phyloP scores from a whole-genome alignment of 345 rosid species.

The Eucalyptus cladocalyx region DNA sequence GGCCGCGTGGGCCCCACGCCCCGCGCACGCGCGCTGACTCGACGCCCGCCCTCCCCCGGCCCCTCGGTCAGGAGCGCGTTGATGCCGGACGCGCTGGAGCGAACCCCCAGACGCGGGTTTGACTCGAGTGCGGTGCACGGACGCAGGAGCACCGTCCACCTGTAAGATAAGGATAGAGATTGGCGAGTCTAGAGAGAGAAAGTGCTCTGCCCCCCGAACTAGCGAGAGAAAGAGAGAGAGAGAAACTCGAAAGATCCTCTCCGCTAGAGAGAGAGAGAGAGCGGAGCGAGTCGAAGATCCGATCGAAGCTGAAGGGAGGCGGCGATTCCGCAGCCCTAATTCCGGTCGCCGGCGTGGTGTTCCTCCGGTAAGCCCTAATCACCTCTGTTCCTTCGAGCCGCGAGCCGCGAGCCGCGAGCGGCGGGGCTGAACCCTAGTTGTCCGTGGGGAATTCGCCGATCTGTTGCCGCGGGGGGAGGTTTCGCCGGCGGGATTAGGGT shows the following conservation, averaged over 20 bases:
- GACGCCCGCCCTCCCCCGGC: not conserved
- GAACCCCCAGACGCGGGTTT: slow-evolving; percentile 7
- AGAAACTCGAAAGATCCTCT: not conserved
- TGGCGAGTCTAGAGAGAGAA: slow-evolving; percentile 7
- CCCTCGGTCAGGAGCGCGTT: not conserved
- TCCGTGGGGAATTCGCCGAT: not conserved
- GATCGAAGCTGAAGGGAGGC: slow-evolving; percentile 1
- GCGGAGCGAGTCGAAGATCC: not conserved
- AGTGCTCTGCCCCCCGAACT: not conserved
- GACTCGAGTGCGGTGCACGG: slow-evolving; percentile 2
- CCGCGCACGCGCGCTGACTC: not conserved
- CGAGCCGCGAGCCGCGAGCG: not conserved
- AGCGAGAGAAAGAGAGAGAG: slow-evolving; percentile 14
- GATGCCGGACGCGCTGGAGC: not conserved
- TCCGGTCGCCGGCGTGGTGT: not conserved
- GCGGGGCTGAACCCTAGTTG: not conserved
- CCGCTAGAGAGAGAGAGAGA: not conserved
- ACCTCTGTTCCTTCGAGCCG: not conserved
- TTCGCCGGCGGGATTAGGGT: slow-evolving; percentile 26
- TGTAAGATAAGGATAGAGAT: slow-evolving; percentile 18
- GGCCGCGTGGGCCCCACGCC: not conserved
- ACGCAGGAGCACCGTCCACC: slow-evolving; percentile 19
- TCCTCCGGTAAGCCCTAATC: not conserved
- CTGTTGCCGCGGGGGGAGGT: not conserved
- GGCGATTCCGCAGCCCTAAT: not conserved